These are phyloP conservation scores for Zymoseptoria tritici DNA, from an alignment of 2,329 filamentous ascomycete species.

Conservation along the genomic window DNA sequence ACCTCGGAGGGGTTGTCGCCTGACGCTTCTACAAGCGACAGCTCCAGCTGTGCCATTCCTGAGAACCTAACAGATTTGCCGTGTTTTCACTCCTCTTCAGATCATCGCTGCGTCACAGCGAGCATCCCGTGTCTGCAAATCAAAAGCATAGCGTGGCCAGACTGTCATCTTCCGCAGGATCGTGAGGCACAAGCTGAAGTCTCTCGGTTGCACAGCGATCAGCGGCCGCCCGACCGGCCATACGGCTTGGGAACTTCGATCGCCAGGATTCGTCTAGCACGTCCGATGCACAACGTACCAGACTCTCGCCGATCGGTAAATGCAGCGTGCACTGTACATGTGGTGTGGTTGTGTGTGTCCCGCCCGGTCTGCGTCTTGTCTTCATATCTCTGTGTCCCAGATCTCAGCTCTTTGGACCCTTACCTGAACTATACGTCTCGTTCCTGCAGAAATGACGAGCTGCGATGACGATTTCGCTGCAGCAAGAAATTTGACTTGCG, in stretches of 20 bases:
- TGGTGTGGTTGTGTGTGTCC: neutral
- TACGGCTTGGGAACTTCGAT: neutral
- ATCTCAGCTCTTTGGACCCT: neutral
- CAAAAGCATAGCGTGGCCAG: neutral
- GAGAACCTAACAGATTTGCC: neutral
- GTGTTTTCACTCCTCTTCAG: neutral
- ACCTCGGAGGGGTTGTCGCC: neutral
- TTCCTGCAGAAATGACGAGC: neutral
- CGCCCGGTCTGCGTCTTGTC: neutral
- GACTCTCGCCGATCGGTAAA: neutral
- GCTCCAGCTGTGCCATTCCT: neutral
- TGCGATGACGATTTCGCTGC: neutral
- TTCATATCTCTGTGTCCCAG: neutral
- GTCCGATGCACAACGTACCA: neutral
- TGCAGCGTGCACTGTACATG: neutral
- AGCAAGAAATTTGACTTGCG: neutral
- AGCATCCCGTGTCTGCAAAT: neutral
- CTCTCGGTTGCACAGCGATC: too few species aligned
- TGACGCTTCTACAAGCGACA: neutral
- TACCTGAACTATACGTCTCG: neutral
- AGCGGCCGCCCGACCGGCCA: neutral
- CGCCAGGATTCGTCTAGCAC: too few species aligned
- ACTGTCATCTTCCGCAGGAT: neutral
- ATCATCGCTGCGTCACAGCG: neutral
- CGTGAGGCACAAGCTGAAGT: too few species aligned